These are phyloP conservation scores for Mucuna pruriens DNA, from an alignment of 306 rosid genomes.

Conservation along the genomic window DNA sequence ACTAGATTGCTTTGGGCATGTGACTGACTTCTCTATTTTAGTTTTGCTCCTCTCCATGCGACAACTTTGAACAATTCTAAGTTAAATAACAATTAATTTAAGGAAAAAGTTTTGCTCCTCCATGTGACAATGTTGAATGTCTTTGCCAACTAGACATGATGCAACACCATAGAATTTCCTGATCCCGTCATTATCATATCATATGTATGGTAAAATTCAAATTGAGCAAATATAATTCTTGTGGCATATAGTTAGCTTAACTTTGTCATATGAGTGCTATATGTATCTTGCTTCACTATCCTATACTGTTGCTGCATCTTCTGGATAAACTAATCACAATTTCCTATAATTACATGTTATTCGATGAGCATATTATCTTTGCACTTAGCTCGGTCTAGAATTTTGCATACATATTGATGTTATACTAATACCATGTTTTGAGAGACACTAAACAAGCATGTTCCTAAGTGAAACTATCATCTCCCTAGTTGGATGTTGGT, in stretches of 20 bases:
- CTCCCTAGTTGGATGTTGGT: slow-evolving; percentile 34
- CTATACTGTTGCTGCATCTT: slow-evolving; percentile 14
- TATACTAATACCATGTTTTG: slow-evolving; percentile 20
- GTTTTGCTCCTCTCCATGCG: too few relatives aligned
- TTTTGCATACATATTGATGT: not conserved
- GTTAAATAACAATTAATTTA: too few relatives aligned
- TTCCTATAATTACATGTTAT: not conserved
- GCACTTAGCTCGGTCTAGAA: not conserved
- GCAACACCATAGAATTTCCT: not conserved
- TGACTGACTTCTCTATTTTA: not conserved
- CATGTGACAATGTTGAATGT: not conserved
- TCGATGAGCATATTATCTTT: slow-evolving; percentile 29
- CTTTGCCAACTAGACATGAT: not conserved
- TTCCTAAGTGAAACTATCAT: slow-evolving; percentile 29
- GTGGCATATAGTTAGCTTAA: slow-evolving; percentile 16
- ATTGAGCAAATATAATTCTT: slow-evolving; percentile 23
- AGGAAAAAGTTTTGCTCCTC: too few relatives aligned
- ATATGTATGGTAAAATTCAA: not conserved
- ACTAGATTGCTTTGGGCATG: not conserved
- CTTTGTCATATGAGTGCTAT: not conserved
- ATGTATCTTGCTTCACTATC: slow-evolving; percentile 17
- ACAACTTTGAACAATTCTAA: not conserved
- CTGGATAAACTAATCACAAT: slow-evolving; percentile 23
- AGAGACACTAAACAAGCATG: slow-evolving; percentile 24
- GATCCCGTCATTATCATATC: not conserved